Conservation (phyloP, 257 asterid genomes). For the Ballota nigra region DNA sequence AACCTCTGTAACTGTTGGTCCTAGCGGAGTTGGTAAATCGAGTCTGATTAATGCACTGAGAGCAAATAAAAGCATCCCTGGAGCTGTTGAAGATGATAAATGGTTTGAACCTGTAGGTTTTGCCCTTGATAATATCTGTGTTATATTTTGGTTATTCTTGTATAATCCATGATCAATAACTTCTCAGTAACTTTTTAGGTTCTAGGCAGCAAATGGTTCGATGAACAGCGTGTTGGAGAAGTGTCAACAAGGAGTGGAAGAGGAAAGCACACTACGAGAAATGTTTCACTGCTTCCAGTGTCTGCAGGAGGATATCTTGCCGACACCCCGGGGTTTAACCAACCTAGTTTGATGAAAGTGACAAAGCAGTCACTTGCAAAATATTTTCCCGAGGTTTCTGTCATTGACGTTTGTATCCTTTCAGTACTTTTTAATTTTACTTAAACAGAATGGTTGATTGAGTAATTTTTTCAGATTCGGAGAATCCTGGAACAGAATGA, state of each 20-base stretch:
- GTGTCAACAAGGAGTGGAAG: constrained; percentile 91
- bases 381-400: constrained; percentile 83
- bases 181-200: constrained; percentile 39
- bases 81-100: constrained; percentile 44
- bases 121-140: background rate
- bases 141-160: background rate
- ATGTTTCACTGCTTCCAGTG: constrained; percentile 86
- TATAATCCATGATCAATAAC: background rate
- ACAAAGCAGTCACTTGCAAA: constrained; percentile 75
- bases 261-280: constrained; percentile 89
- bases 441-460: background rate
- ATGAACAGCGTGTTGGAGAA: constrained; percentile 92
- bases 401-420: constrained; percentile 6
- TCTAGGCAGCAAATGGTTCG: constrained; percentile 83
- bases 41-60: constrained; percentile 89
- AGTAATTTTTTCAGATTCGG: constrained; percentile 48
- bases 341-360: constrained; percentile 88
- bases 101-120: constrained; percentile 63
- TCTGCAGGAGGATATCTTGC: constrained; percentile 76
- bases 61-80: constrained; percentile 40
- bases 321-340: constrained; percentile 93
- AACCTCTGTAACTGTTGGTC: constrained; percentile 88
- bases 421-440: background rate
- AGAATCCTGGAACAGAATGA: constrained; percentile 58
- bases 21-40: constrained; percentile 98